phyloP scores from a whole-genome alignment of 805 yeast genomes.

The Candida namnaoensis region DNA sequence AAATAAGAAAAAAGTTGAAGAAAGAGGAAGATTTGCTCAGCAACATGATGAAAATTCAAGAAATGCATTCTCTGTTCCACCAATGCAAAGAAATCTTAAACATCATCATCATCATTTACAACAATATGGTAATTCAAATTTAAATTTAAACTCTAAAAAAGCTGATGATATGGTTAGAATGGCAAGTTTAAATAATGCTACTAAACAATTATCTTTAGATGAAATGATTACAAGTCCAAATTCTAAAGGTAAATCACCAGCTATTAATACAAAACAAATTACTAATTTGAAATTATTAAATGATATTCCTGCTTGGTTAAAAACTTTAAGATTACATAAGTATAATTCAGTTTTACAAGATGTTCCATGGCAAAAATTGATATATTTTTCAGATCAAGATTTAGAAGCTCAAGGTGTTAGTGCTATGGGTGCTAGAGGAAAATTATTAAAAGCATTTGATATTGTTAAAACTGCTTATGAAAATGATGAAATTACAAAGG shows the following conservation, averaged over 20 bases:
- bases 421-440: conserved; percentile 94
- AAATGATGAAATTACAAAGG: conserved; percentile 22
- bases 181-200: conserved; percentile 13
- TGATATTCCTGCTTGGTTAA: conserved; percentile 90
- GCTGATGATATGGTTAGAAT: conserved; percentile 9
- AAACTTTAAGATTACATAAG: conserved; percentile 83
- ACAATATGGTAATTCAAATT: neutral
- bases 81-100: conserved; percentile 9
- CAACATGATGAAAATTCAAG: conserved; percentile 3
- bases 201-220: conserved; percentile 7
- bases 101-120: neutral
- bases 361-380: conserved; percentile 71
- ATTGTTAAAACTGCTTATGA: conserved; percentile 58
- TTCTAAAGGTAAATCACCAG: conserved; percentile 25
- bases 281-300: conserved; percentile 46
- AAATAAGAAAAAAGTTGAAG: conserved; percentile 17
- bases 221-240: conserved; percentile 1
- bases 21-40: conserved; percentile 8
- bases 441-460: conserved; percentile 84
- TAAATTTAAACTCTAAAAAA: neutral
- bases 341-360: conserved; percentile 79
- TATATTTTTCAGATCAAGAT: conserved; percentile 58
- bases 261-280: conserved; percentile 40
- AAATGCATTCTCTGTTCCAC: conserved; percentile 16
- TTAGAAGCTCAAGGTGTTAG: conserved; percentile 77